phyloP scores from a whole-genome alignment of 2,329 filamentous ascomycete genomes.

The Chaetomium sp. region DNA sequence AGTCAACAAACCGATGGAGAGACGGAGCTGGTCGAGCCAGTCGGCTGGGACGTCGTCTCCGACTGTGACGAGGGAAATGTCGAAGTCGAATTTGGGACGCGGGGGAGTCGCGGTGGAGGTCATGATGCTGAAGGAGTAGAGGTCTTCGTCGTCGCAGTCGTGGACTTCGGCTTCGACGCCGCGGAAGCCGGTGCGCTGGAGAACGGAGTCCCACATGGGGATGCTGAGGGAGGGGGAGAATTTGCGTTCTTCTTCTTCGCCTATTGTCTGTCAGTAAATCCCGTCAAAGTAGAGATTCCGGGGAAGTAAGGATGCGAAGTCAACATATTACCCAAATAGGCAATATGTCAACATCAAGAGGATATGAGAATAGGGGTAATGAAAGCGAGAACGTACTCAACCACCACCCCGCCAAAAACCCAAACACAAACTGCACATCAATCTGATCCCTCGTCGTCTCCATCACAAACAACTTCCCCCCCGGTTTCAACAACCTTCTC shows the following conservation, averaged over 20 bases:
- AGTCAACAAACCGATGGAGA: slow-evolving; percentile 18
- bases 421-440: slow-evolving; percentile 22
- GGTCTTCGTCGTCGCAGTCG: slow-evolving; percentile 22
- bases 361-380: background rate
- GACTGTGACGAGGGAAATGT: slow-evolving; percentile 17
- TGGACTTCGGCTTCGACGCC: slow-evolving; percentile 22
- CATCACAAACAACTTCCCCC: slow-evolving; percentile 34
- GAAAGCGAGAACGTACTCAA: slow-evolving; percentile 13
- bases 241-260: slow-evolving; percentile 23
- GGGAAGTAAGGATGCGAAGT: too few species aligned
- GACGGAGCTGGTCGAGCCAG: slow-evolving; percentile 19
- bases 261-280: slow-evolving; percentile 9
- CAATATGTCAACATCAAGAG: background rate
- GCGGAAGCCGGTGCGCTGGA: slow-evolving; percentile 20
- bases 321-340: too few species aligned
- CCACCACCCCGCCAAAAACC: slow-evolving; percentile 22
- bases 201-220: slow-evolving; percentile 24
- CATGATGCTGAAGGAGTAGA: slow-evolving; percentile 22
- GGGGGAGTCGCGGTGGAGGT: slow-evolving; percentile 14
- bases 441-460: slow-evolving; percentile 23
- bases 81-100: slow-evolving; percentile 15
- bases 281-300: too few species aligned
- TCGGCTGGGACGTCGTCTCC: background rate
- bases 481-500: slow-evolving; percentile 32
- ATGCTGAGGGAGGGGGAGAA: slow-evolving; percentile 21